Evolutionary conservation across 805 yeast species (phyloP), one percentile per base, ranked within the genome.

Genomic region (Kodamaea kaohsiungensis): DNA sequence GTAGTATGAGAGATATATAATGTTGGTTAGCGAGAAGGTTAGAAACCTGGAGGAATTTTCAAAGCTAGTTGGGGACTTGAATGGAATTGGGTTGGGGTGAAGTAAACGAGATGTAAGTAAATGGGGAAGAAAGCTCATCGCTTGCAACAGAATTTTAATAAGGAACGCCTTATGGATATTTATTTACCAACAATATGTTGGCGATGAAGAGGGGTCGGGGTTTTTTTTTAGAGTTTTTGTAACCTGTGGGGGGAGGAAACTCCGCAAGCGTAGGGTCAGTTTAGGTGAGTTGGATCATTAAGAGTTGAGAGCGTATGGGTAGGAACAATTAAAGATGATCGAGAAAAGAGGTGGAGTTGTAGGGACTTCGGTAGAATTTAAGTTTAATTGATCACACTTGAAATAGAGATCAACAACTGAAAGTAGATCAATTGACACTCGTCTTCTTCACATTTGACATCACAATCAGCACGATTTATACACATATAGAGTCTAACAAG

Each of bases 161-260:
- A 40, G 17, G 45, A 40, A 40, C 45, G 45, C 45, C 45, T 40
- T 40, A 22, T 40, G 22, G 45, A 15, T 30, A 30, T 40, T 40
- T 30, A 30, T 40, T 40, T 17, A 40, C 45, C 45, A 40, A 40
- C 45, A 40, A 40, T 40, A 16, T 38, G 35, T 30, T 30, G 35
- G 35, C 19, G 42, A 12, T 10, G 19, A 22, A 19, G 45, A 40
- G 45, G 45, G 45, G 45, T 16, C 45, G 25, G 45, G 45, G n/a
- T 40, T 17, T 16, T 17, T 15, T 12, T 15, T 15, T 7, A 7
- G 18, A 10, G 9, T 8, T 16, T 38, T n/a, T 38, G 42, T 15
- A 10, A 38, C 17, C 42, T 15, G 42, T 8, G 8, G 19, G 7
- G 13, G 42, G 25, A 22, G 15, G 42, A 38, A 38, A 30, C 35